Conservation (phyloP, 1,284 basidiomycete species). For the Singerocomus inundabilis region DNA sequence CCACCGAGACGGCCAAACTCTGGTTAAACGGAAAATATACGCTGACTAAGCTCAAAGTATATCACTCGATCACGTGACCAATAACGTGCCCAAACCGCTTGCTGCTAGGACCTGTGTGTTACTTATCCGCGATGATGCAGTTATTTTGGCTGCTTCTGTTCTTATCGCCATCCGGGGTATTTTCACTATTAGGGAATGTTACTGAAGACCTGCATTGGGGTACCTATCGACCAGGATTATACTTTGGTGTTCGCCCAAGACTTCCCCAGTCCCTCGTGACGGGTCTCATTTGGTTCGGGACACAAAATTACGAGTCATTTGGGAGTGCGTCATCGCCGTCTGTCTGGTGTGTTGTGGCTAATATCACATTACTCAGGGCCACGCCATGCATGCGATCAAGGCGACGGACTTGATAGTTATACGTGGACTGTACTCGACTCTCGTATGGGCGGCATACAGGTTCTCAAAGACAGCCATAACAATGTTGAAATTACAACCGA, state of each 20-base stretch:
- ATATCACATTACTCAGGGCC: constrained; percentile 53
- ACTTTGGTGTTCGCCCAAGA: constrained; percentile 87
- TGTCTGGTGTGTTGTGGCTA: neutral
- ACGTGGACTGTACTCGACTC: constrained; percentile 89
- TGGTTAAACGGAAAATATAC: no score
- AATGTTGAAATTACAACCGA: constrained; percentile 86
- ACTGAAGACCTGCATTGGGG: constrained; percentile 85
- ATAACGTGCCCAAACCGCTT: no score
- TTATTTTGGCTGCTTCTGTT: constrained; percentile 33
- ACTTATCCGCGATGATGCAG: constrained; percentile 19
- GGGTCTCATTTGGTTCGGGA: constrained; percentile 90
- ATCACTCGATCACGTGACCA: no score
- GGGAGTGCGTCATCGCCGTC: constrained; percentile 45
- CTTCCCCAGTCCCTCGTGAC: constrained; percentile 86
- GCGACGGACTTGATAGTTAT: constrained; percentile 77
- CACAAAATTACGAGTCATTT: constrained; percentile 74
- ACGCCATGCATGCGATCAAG: constrained; percentile 90
- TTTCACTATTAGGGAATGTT: constrained; percentile 33
- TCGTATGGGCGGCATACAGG: constrained; percentile 80
- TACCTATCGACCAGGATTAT: constrained; percentile 86
- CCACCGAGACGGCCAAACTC: no score
- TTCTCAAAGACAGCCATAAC: constrained; percentile 77
- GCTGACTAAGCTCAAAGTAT: no score
- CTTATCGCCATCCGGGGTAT: constrained; percentile 17
- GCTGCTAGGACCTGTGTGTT: constrained; percentile 1